Evolutionary conservation across 176 grass and related monocot species (phyloP).

Genomic region (bread wheat (Triticum aestivum)): IWGSC_CS_RefSeq_v2.1 NC_057807.1:284668104-284668603

Average conservation of each 20-base stretch:
- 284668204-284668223: background rate
- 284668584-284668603: background rate
- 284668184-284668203: conserved; percentile 66
- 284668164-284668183: conserved; percentile 93
- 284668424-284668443: conserved; percentile 5
- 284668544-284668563: background rate
- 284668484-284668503: background rate
- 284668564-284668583: background rate
- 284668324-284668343: conserved; percentile 8
- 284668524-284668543: conserved; percentile 20
- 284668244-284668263: background rate
- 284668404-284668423: conserved; percentile 26
- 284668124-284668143: conserved; percentile 63
- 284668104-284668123: conserved; percentile 61
- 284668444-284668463: conserved; percentile 20
- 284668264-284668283: background rate
- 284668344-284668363: background rate
- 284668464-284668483: conserved; percentile 5
- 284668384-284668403: conserved; percentile 6
- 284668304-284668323: conserved; percentile 1
- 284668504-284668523: conserved; percentile 9
- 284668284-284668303: background rate
- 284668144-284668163: conserved; percentile 50
- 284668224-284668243: background rate
- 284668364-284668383: conserved; percentile 5